These are phyloP conservation scores for Starmera quercuum DNA, from an alignment of 805 yeast species.

Conservation along the genomic window DNA sequence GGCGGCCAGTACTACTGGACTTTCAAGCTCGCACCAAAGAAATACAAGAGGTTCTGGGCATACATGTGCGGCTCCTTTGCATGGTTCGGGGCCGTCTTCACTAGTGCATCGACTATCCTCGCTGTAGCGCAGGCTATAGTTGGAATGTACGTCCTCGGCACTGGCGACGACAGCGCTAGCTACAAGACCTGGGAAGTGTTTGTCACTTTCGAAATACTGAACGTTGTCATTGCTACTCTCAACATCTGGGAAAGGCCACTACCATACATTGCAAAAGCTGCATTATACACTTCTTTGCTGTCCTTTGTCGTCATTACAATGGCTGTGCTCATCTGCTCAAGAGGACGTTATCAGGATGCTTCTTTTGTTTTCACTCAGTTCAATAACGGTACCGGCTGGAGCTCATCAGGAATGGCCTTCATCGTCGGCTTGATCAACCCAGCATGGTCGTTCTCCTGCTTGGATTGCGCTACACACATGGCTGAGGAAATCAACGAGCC, in stretches of 20 bases:
- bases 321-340: slow-evolving; percentile 42
- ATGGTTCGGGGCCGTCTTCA: slow-evolving; percentile 54
- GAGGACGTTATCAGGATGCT: slow-evolving; percentile 44
- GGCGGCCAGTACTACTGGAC: slow-evolving; percentile 60
- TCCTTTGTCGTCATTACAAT: slow-evolving; percentile 49
- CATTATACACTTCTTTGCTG: slow-evolving; percentile 43
- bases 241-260: slow-evolving; percentile 44
- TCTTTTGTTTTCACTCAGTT: slow-evolving; percentile 47
- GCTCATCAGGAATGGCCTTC: slow-evolving; percentile 49
- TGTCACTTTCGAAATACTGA: slow-evolving; percentile 38
- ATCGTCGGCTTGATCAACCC: slow-evolving; percentile 68
- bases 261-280: slow-evolving; percentile 40
- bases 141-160: slow-evolving; percentile 38
- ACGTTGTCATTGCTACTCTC: slow-evolving; percentile 34
- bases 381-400: slow-evolving; percentile 55
- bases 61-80: slow-evolving; percentile 56
- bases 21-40: slow-evolving; percentile 41
- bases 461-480: slow-evolving; percentile 67
- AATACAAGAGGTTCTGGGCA: slow-evolving; percentile 30
- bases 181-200: slow-evolving; percentile 48
- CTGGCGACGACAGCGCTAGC: slow-evolving; percentile 25
- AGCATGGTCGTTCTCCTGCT: slow-evolving; percentile 61
- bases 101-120: slow-evolving; percentile 52
- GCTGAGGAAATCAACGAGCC: slow-evolving; percentile 57
- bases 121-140: slow-evolving; percentile 44